Base-by-base conservation (phyloP, 2,329 filamentous ascomycete species). In the Alternaria burnsii region DNA sequence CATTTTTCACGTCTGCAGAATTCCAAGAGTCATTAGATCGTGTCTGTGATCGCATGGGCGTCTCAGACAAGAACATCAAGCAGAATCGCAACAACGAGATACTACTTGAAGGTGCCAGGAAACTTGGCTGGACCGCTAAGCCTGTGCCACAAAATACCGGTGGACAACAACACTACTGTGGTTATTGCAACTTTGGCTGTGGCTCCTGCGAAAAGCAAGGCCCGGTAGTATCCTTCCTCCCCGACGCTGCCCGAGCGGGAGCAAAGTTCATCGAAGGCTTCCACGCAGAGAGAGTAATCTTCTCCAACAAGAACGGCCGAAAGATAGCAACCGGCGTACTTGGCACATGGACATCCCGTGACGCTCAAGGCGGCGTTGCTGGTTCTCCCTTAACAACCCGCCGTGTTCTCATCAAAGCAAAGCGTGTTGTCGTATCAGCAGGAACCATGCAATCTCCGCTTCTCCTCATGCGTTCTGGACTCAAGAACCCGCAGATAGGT, bases 191-290 rank as follows among this genome's bases (percentile, higher is more conserved):
- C 0, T 71, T 86, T 66, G 86, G 87, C 20, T 90, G 88, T 66
- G 82, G 83, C 9, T 86, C 87, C 2, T 88, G 85, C 47, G 88
- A 89, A 65, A 97, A 97, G 81, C 89, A 91, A 76, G 93, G 94
- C 0, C 91, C 94, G 0, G 86, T 87, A 0, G 88, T 91, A 24
- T 88, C 87, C 7, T 97, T 88, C 83, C 82, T 97, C 14, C 91
- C 91, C 0, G 92, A 93, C 69, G 93, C 94, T 3, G 90, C 89
- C 1, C 84, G 85, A 53, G 88, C 91, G 0, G 93, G 93, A 0
- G 91, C 93, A 1, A 83, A 86, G 65, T 97, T 97, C 74, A 86
- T 96, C 58, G 93, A 97, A 81, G 93, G 93, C 0, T 92, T 95
- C 71, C 79, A 88, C 20, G 91, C 89, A 0, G 86, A 91, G 12